Evolutionary conservation across 228 moss, liverwort and hornwort genomes (phyloP).

Genomic region (Sphagnum magellanicum): DNA sequence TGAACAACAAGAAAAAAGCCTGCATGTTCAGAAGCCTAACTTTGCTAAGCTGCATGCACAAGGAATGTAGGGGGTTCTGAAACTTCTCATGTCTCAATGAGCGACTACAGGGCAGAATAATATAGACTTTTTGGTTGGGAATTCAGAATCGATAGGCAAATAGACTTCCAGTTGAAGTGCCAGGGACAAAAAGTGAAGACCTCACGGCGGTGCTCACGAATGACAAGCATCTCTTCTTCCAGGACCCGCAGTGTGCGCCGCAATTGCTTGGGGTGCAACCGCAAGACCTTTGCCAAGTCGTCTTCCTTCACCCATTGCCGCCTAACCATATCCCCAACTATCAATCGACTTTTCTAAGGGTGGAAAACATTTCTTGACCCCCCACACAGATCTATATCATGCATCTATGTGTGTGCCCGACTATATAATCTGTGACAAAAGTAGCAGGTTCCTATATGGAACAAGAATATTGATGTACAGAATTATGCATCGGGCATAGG

Average conservation of each 20-base stretch:
- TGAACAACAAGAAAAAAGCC: background rate
- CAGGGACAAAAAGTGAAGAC: slow-evolving; percentile 13
- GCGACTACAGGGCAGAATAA: background rate
- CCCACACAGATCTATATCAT: too few relatives aligned
- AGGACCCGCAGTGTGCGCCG: slow-evolving; percentile 87
- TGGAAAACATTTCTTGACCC: too few relatives aligned
- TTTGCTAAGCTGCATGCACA: background rate
- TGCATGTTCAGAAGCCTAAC: background rate
- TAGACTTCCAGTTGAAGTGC: background rate
- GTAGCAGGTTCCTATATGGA: too few relatives aligned
- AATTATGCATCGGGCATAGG: too few relatives aligned
- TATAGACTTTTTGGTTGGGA: background rate
- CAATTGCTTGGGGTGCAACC: slow-evolving; percentile 96
- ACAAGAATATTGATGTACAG: too few relatives aligned
- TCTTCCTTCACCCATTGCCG: slow-evolving; percentile 99
- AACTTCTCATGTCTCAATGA: background rate
- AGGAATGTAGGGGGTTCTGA: background rate
- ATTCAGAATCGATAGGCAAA: too few relatives aligned
- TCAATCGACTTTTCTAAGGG: background rate
- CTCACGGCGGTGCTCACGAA: slow-evolving; percentile 94
- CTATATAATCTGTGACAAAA: too few relatives aligned
- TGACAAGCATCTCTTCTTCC: slow-evolving; percentile 88
- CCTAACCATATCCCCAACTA: slow-evolving; percentile 15
- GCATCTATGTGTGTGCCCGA: too few relatives aligned
- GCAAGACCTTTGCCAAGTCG: slow-evolving; percentile 75